These are phyloP conservation scores for Cyclotella sp. DNA, from an alignment of 108 stramenopile genomes.

Conservation along the genomic window DNA sequence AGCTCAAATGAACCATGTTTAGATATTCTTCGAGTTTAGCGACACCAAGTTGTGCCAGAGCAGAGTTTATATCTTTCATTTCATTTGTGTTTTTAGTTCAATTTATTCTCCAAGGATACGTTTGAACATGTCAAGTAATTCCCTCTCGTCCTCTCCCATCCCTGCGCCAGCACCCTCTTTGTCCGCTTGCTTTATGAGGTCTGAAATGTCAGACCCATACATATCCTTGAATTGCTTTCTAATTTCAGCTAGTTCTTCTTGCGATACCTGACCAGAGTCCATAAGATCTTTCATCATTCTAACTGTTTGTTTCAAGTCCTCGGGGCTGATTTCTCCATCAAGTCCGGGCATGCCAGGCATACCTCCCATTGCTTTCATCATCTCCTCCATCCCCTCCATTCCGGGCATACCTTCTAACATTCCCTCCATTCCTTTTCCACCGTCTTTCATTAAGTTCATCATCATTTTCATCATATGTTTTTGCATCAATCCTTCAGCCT, in stretches of 20 bases:
- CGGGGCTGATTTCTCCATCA: constrained; percentile 64
- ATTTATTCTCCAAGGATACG: constrained; percentile 63
- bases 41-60: too few species aligned
- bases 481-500: constrained; percentile 85
- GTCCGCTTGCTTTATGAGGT: constrained; percentile 72
- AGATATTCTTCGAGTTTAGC: too few species aligned
- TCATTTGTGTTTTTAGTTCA: not conserved
- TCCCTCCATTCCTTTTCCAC: constrained; percentile 48
- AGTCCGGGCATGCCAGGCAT: constrained; percentile 57
- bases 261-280: constrained; percentile 71
- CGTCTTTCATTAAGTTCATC: constrained; percentile 87
- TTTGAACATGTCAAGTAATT: constrained; percentile 83
- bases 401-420: constrained; percentile 59
- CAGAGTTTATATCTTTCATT: too few species aligned
- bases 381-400: constrained; percentile 84
- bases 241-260: constrained; percentile 70
- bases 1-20: too few species aligned
- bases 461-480: constrained; percentile 88
- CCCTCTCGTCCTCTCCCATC: constrained; percentile 64
- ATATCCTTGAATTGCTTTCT: constrained; percentile 76
- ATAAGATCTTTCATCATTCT: constrained; percentile 70
- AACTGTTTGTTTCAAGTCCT: constrained; percentile 78
- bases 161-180: constrained; percentile 51
- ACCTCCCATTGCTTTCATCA: constrained; percentile 79
- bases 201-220: constrained; percentile 79